These are phyloP conservation scores for Nadsonia fulvescens DNA, from an alignment of 805 yeast genomes.

Conservation along the genomic window DNA sequence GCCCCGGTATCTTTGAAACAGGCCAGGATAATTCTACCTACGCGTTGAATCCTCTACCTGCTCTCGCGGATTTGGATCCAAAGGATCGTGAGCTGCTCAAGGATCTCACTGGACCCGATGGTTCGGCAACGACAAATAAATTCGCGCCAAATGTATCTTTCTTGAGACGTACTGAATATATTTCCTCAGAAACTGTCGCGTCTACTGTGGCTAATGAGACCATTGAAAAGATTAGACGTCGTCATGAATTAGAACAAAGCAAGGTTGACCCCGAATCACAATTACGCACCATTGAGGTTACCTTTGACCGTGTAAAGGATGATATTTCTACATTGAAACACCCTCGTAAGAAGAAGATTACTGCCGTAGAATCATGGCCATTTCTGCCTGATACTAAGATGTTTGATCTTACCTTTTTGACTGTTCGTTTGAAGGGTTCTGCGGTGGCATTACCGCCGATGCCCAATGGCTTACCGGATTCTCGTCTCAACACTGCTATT, in stretches of 20 bases:
- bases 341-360: constrained; percentile 57
- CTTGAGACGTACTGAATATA: constrained; percentile 86
- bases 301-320: constrained; percentile 44
- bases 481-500: constrained; percentile 27
- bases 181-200: constrained; percentile 39
- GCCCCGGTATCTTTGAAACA: constrained; percentile 51
- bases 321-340: constrained; percentile 38
- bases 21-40: constrained; percentile 30
- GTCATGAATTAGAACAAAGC: constrained; percentile 15
- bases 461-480: constrained; percentile 9
- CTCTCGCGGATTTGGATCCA: constrained; percentile 43
- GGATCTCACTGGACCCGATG: constrained; percentile 45
- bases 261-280: constrained; percentile 43
- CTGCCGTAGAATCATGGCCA: constrained; percentile 64
- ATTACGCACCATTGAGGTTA: constrained; percentile 52
- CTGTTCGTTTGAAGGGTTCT: constrained; percentile 24
- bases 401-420: constrained; percentile 51
- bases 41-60: constrained; percentile 18
- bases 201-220: constrained; percentile 12
- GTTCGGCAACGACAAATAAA: constrained; percentile 9
- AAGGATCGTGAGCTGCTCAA: constrained; percentile 57
- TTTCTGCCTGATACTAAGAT: constrained; percentile 81
- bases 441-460: constrained; percentile 21
- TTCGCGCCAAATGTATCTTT: constrained; percentile 38
- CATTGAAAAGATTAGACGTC: constrained; percentile 10